A percentile compares a stretch with the other conserved stretches of the same genome.
These are phyloP conservation scores for Hanseniaspora occidentalis DNA, from an alignment of 805 yeast genomes.

Conservation along the genomic window DNA sequence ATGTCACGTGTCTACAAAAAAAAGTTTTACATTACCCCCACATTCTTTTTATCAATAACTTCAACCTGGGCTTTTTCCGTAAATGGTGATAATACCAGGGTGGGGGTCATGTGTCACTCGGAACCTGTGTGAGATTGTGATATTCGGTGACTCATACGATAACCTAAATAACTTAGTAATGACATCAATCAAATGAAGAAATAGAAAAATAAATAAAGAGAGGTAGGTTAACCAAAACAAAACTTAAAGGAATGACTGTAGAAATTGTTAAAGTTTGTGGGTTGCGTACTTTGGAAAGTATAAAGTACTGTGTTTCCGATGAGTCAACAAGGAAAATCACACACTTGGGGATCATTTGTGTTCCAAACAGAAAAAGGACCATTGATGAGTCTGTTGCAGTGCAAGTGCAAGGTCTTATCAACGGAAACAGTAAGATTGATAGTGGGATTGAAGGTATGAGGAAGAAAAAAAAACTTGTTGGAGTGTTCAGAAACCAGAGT, in stretches of 20 bases:
- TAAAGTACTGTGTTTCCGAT: conserved; percentile 1
- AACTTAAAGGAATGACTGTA: background rate
- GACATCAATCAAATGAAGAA: background rate
- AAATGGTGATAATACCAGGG: no score
- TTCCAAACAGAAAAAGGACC: conserved; percentile 70
- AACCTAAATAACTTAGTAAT: no score
- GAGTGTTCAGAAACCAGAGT: conserved; percentile 81
- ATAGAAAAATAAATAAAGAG: background rate
- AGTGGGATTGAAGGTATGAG: conserved; percentile 25
- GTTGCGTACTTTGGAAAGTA: conserved; percentile 2
- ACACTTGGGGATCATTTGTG: conserved; percentile 68
- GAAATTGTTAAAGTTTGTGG: conserved; percentile 4
- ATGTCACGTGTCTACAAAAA: no score
- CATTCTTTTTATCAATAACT: no score
- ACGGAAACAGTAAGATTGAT: no score
- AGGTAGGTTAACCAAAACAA: background rate
- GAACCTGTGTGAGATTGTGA: no score
- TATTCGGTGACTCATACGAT: no score
- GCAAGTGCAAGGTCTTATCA: conserved; percentile 31
- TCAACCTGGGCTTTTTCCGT: no score
- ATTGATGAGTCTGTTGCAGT: conserved; percentile 36
- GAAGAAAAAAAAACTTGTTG: conserved; percentile 63
- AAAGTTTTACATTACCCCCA: no score
- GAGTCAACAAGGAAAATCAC: conserved; percentile 1
- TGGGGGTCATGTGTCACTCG: no score